Evolutionary conservation across 2,329 filamentous ascomycete species (phyloP), one percentile per base, ranked within the genome.

Genomic region (Sordariomycetes sp.): DNA sequence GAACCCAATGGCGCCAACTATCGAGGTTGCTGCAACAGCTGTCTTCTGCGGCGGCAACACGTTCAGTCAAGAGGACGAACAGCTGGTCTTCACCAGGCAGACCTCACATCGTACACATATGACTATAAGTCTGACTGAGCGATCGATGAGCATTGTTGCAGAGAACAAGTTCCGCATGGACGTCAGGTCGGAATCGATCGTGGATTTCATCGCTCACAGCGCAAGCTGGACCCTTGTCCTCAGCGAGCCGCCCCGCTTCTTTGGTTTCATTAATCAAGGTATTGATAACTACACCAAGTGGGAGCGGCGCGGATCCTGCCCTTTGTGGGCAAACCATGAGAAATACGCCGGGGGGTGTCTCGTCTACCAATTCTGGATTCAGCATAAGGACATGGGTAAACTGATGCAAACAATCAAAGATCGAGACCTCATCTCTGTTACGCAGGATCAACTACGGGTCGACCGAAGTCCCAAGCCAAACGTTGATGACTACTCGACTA

Each of bases 141-240:
- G 54, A 6, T 45, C 44, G 3, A 44, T 77, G 32, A 57, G 64
- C 19, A 40, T 74, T 23, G 56, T 40, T 0, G 46, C 66, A 3
- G 15, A 17, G 0, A 33, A 35, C 5, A 42, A 41, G 1, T 40
- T 41, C 0, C 39, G 58, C 4, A 53, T 76, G 21, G 63, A 72
- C 32, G 64, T 78, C 11, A 56, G 65, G 0, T 66, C 70, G 24
- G 57, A 60, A 15, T 68, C 57, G 2, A 63, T 75, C 21, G 41
- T 66, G 19, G 63, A 71, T 32, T 45, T 68, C 8, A 51, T 72
- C 3, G 47, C 53, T 15, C 32, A 57, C 40, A 35, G 54, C 39
- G 54, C 58, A 1, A n/a, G n/a, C n/a, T 46, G 76, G 12, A 68
- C 65, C 0, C 43, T 79, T 3, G 68, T 72, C 0, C 61, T 80